phyloP scores from a whole-genome alignment of 176 grass and related monocot species.

The Canna indica region DNA sequence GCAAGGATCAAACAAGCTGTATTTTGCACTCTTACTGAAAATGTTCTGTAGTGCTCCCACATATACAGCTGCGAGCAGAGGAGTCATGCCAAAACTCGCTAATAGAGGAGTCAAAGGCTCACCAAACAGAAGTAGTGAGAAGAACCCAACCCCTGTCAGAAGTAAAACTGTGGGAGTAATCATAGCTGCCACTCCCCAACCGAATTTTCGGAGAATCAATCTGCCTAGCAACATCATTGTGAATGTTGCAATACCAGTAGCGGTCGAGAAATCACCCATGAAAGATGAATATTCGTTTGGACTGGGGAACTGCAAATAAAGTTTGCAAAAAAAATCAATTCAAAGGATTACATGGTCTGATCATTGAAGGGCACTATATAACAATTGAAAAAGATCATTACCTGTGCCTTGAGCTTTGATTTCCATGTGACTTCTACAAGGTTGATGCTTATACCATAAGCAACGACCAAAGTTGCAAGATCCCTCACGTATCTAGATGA shows the following conservation, averaged over 20 bases:
- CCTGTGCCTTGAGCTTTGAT: conserved; percentile 97
- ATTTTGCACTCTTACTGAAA: conserved; percentile 99
- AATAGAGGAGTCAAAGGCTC: conserved; percentile 60
- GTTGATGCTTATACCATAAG: conserved; percentile 99
- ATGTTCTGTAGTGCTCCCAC: conserved; percentile 95
- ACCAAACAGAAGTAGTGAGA: conserved; percentile 93
- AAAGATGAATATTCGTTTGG: conserved; percentile 98
- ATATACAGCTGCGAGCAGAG: conserved; percentile 91
- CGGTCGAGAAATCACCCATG: conserved; percentile 99
- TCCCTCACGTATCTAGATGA: conserved; percentile 95
- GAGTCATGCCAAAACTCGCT: conserved; percentile 66
- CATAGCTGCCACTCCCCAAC: conserved; percentile 93
- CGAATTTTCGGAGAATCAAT: conserved; percentile 82
- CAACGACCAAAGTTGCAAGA: conserved; percentile 95
- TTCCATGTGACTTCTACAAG: conserved; percentile 99
- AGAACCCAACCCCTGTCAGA: conserved; percentile 93
- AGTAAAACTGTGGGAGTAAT: conserved; percentile 89
- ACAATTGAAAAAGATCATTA: conserved; percentile 11
- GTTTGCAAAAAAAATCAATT: neutral
- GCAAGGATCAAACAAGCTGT: conserved; percentile 96
- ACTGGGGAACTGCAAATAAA: conserved; percentile 62
- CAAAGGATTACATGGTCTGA: neutral
- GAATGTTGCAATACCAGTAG: conserved; percentile 94
- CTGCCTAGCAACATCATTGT: conserved; percentile 96
- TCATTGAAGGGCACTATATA: neutral